Percentiles rank a stretch among this genome's conserved stretches.
phyloP scores from a whole-genome alignment of 2,329 filamentous ascomycete species.

The Alternaria gaisen region DNA sequence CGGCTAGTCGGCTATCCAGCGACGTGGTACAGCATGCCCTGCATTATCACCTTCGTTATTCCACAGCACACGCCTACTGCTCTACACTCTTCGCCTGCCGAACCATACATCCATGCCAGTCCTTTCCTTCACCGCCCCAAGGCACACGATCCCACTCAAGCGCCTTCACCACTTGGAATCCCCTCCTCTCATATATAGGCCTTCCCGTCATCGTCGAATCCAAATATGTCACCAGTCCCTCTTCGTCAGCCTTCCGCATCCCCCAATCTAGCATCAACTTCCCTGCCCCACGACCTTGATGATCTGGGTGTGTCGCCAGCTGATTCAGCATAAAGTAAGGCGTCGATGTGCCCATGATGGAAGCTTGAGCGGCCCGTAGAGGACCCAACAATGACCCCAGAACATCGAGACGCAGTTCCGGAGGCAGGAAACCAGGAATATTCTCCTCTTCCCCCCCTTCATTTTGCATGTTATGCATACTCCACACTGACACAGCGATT shows the following conservation, averaged over 20 bases:
- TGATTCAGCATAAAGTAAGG: conserved; percentile 43
- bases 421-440: conserved; percentile 76
- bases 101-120: conserved; percentile 45
- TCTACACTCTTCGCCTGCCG: conserved; percentile 10
- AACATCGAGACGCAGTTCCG: conserved; percentile 60
- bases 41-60: not conserved
- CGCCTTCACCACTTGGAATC: conserved; percentile 32
- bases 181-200: conserved; percentile 50
- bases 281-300: conserved; percentile 54
- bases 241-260: conserved; percentile 50
- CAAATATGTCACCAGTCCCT: conserved; percentile 51
- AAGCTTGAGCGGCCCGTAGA: conserved; percentile 30
- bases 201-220: conserved; percentile 51
- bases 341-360: conserved; percentile 35
- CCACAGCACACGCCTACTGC: not conserved
- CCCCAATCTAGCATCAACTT: conserved; percentile 52
- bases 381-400: conserved; percentile 37
- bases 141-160: conserved; percentile 36
- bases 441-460: not conserved
- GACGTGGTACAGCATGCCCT: conserved; percentile 1
- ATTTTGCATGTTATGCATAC: conserved; percentile 26
- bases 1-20: conserved; percentile 15
- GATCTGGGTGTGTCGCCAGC: conserved; percentile 49
- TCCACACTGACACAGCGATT: conserved; percentile 43
- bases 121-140: conserved; percentile 41